Percentiles rank a stretch among this genome's conserved stretches.
These are phyloP conservation scores for Aspergillus pseudoterreus DNA, from an alignment of 2,329 filamentous ascomycete species.

Conservation along the genomic window DNA sequence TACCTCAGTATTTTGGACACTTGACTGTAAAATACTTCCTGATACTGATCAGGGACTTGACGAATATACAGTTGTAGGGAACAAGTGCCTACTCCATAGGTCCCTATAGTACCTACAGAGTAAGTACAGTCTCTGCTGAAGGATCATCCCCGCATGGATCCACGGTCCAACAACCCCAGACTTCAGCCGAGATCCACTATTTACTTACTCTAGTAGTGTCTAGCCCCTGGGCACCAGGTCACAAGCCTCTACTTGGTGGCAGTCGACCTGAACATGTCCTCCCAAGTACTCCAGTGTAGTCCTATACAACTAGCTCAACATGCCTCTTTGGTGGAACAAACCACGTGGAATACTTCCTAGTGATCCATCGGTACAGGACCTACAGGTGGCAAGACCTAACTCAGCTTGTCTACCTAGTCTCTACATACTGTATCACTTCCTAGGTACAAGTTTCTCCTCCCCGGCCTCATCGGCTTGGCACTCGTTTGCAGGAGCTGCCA, in stretches of 20 bases:
- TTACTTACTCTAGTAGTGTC: too few relatives aligned
- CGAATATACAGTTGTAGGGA: too few relatives aligned
- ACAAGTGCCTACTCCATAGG: too few relatives aligned
- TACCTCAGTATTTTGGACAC: too few relatives aligned
- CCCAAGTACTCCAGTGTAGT: too few relatives aligned
- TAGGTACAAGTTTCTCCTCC: background rate
- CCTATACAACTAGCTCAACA: background rate
- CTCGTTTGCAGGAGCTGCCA: background rate
- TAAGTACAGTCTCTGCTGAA: too few relatives aligned
- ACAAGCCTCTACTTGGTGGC: too few relatives aligned
- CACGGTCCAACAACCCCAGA: background rate
- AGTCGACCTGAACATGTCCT: too few relatives aligned
- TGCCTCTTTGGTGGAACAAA: background rate
- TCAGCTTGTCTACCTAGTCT: background rate
- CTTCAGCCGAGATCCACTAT: background rate
- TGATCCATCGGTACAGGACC: background rate
- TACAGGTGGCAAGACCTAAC: background rate
- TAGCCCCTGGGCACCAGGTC: too few relatives aligned
- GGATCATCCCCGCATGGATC: background rate
- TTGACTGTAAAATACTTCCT: background rate
- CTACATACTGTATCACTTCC: too few relatives aligned
- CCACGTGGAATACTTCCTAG: background rate
- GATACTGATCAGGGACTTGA: background rate
- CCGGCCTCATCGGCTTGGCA: background rate
- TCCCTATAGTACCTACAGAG: too few relatives aligned